Percentiles rank a stretch among this genome's conserved stretches.
phyloP scores from a whole-genome alignment of 2,329 filamentous ascomycete genomes.

The Penicillium sp. region DNA sequence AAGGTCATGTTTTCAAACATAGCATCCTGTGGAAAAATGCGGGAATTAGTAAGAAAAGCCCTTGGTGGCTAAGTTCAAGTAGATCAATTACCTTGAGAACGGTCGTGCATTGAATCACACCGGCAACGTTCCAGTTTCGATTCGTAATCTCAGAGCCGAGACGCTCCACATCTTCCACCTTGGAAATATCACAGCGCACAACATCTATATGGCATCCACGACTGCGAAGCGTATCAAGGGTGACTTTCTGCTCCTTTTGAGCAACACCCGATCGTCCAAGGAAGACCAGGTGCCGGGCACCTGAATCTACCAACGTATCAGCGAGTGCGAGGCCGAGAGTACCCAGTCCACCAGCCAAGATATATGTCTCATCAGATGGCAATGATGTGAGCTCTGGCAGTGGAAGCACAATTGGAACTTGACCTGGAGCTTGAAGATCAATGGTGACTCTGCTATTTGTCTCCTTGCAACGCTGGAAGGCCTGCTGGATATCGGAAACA shows the following conservation, averaged over 20 bases:
- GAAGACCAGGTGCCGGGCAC: slow-evolving; percentile 30
- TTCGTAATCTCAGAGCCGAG: slow-evolving; percentile 19
- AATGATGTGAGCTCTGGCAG: slow-evolving; percentile 14
- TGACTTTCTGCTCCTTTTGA: slow-evolving; percentile 15
- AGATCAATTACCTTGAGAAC: slow-evolving; percentile 20
- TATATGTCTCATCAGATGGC: slow-evolving; percentile 20
- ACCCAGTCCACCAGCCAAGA: slow-evolving; percentile 30
- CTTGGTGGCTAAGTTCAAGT: neutral
- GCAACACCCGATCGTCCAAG: slow-evolving; percentile 25
- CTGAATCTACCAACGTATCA: slow-evolving; percentile 21
- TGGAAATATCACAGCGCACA: slow-evolving; percentile 24
- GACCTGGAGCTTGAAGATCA: slow-evolving; percentile 21
- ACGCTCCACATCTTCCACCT: slow-evolving; percentile 19
- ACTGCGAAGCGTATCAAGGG: slow-evolving; percentile 18
- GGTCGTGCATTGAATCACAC: slow-evolving; percentile 28
- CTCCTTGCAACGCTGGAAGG: slow-evolving; percentile 18
- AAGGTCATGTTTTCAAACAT: slow-evolving; percentile 30
- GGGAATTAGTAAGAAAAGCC: slow-evolving; percentile 9
- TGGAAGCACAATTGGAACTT: slow-evolving; percentile 21
- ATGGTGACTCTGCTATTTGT: slow-evolving; percentile 15
- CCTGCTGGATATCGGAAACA: slow-evolving; percentile 13
- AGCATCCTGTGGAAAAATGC: slow-evolving; percentile 19
- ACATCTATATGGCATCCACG: slow-evolving; percentile 22
- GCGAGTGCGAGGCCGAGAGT: slow-evolving; percentile 28
- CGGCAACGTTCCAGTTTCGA: slow-evolving; percentile 20